phyloP scores from a whole-genome alignment of 2,329 filamentous ascomycete genomes.

The Verticillium longisporum region DNA sequence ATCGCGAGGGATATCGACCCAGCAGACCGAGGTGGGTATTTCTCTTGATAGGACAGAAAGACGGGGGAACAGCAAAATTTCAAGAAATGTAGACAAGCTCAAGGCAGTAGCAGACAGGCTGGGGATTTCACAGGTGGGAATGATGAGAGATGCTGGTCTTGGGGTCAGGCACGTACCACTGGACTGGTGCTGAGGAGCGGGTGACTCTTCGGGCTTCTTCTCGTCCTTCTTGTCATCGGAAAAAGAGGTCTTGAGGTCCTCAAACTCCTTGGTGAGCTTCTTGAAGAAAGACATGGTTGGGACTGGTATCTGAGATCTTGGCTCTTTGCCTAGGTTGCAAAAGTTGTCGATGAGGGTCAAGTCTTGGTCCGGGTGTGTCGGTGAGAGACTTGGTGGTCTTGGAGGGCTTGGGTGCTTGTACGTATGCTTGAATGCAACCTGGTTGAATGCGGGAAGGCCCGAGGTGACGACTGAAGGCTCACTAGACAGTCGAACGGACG shows the following conservation, averaged over 20 bases:
- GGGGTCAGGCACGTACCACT: background rate
- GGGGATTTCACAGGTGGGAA: background rate
- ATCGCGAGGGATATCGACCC: no score
- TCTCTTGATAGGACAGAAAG: background rate
- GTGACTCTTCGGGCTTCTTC: slow-evolving; percentile 5
- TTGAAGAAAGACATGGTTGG: slow-evolving; percentile 37
- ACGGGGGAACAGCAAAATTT: background rate
- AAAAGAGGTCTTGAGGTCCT: slow-evolving; percentile 37
- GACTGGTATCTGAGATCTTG: background rate
- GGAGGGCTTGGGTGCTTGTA: slow-evolving; percentile 1
- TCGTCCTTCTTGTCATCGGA: slow-evolving; percentile 24
- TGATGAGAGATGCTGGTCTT: background rate
- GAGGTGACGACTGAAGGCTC: slow-evolving; percentile 7
- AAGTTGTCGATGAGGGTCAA: background rate
- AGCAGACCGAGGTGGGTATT: no score
- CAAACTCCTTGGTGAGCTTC: slow-evolving; percentile 34
- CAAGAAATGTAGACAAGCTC: background rate
- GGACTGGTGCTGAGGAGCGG: background rate
- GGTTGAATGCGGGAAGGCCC: slow-evolving; percentile 8
- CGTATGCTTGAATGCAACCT: background rate
- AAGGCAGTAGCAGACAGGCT: background rate
- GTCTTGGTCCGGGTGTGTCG: background rate
- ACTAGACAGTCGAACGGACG: background rate
- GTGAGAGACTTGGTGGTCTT: slow-evolving; percentile 2
- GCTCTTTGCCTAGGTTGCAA: background rate